Percentiles rank a stretch among this genome's conserved stretches.
These are phyloP conservation scores for Trametes coccinea DNA, from an alignment of 768 basidiomycete genomes.

Conservation along the genomic window DNA sequence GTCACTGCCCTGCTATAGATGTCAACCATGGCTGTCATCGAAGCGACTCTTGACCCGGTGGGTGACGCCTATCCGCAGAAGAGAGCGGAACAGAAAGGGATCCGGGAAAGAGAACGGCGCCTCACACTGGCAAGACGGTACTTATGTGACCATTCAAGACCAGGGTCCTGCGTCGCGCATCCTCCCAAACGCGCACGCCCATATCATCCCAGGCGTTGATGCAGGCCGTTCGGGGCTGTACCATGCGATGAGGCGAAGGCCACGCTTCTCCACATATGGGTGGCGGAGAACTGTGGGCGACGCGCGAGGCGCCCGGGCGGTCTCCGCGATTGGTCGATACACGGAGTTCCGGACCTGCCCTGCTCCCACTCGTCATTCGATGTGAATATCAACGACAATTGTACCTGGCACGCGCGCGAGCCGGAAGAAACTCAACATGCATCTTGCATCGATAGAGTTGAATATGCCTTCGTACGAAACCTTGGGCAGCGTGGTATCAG, in stretches of 20 bases:
- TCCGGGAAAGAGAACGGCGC: background rate
- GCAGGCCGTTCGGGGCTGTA: background rate
- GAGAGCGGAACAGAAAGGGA: background rate
- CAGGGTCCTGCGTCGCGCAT: background rate
- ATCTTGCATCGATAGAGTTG: background rate
- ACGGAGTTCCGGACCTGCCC: background rate
- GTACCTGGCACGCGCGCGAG: background rate
- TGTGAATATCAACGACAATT: background rate
- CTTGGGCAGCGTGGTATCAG: background rate
- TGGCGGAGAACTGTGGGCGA: background rate
- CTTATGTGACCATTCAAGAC: background rate
- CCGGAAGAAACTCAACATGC: background rate
- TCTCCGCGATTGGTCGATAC: background rate
- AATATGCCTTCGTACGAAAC: background rate
- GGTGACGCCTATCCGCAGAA: background rate
- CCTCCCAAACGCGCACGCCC: background rate
- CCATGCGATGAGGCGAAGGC: background rate
- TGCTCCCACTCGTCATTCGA: background rate
- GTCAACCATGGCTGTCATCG: background rate
- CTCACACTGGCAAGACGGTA: background rate
- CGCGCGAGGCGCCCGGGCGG: background rate
- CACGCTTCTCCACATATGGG: background rate
- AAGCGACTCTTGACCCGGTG: background rate
- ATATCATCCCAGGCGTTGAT: background rate
- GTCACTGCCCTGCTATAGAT: background rate